Evolutionary conservation across 2,329 filamentous ascomycete genomes (phyloP), one percentile per base, ranked within the genome.

Genomic region (Colletotrichum tofieldiae): DNA sequence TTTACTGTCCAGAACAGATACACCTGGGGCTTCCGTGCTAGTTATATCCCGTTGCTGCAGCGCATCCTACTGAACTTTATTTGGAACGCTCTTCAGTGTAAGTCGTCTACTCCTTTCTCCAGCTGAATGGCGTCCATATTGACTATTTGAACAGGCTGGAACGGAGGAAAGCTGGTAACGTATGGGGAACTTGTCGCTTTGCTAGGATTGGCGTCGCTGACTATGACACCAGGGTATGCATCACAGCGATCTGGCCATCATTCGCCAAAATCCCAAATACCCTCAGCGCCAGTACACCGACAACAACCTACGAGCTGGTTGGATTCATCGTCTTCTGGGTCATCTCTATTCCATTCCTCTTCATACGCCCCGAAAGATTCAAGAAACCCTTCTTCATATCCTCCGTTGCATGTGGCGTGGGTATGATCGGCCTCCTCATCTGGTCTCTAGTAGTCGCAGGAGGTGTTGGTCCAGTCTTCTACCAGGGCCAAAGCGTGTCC

Each of bases 241-340:
- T 86, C 39, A 84, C 84, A 14, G 84, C 85, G 1, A 82, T 85
- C 72, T 86, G 84, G 83, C 84, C 84, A 1, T 82, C 80, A 12
- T 86, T 84, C 73, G 77, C 79, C 18, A 81, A 78, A 73, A 82
- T 87, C 63, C 80, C 80, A 14, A 86, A 87, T 72, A 83, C 83
- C 47, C 78, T 87, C 8, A 81, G 84, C 2, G 77, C 75, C 4
- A 80, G 73, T 63, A 73, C 81, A 29, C 83, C 80, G 20, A 77
- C 80, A 56, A 80, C 78, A 58, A 82, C 84, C 20, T 82, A 83
- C 39, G 82, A 85, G 35, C 78, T 88, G 60, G 79, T 88, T 2
- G 87, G 83, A 68, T 84, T 87, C 75, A 84, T 87, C 67, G 77
- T 88, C 59, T 88, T 88, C 76, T 88, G 86, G 83, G 80, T 84